Evolutionary conservation across 225 moss, liverwort and hornwort genomes (phyloP).

Genomic region (Lunularia cruciata): DNA sequence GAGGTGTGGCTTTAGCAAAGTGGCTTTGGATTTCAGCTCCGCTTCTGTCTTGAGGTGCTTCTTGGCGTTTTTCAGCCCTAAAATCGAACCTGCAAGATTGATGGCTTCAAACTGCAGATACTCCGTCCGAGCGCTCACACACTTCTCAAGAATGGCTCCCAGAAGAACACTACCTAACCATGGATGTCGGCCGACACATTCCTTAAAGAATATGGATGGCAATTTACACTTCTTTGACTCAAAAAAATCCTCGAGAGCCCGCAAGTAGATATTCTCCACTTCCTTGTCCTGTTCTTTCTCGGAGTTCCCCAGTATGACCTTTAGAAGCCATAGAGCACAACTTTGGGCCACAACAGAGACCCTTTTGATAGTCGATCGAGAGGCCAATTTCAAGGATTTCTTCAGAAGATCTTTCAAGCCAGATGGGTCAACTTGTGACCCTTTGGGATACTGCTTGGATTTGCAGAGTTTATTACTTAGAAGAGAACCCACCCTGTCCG

Average conservation of each 20-base stretch:
- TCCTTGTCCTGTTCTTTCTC: constrained; percentile 54
- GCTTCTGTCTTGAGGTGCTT: constrained; percentile 25
- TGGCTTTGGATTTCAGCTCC: constrained; percentile 23
- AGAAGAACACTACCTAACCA: constrained; percentile 50
- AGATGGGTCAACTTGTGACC: constrained; percentile 54
- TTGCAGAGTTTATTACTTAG: constrained; percentile 63
- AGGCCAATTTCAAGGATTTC: constrained; percentile 66
- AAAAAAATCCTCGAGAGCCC: constrained; percentile 60
- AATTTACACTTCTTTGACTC: constrained; percentile 57
- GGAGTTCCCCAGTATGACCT: constrained; percentile 68
- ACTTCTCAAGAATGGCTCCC: constrained; percentile 54
- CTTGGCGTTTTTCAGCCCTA: constrained; percentile 49
- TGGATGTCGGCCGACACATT: constrained; percentile 46
- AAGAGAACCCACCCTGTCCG: constrained; percentile 66
- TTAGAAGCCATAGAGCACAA: constrained; percentile 65
- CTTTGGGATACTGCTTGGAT: constrained; percentile 66
- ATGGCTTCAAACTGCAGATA: constrained; percentile 63
- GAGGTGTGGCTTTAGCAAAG: constrained; percentile 50
- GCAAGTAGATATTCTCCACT: constrained; percentile 49
- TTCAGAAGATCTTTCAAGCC: constrained; percentile 49
- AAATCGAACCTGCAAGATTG: constrained; percentile 52
- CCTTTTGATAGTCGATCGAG: constrained; percentile 75
- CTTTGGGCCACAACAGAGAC: constrained; percentile 65
- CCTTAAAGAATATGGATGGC: constrained; percentile 49
- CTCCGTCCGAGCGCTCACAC: constrained; percentile 53